phyloP scores from a whole-genome alignment of 768 basidiomycete species.

The Cyclocybe aegerita region DNA sequence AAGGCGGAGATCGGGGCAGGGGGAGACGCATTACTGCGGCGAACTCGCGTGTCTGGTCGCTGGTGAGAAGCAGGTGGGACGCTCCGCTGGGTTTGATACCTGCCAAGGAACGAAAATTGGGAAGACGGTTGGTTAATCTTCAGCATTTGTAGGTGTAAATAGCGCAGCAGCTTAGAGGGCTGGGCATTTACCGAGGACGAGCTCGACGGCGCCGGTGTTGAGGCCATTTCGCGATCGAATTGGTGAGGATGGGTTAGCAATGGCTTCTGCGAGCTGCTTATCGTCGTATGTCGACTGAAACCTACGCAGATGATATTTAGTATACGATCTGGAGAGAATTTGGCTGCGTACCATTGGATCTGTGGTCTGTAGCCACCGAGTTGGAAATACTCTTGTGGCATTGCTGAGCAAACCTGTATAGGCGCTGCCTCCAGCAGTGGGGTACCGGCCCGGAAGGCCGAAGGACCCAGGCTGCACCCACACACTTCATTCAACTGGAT shows the following conservation, averaged over 20 bases:
- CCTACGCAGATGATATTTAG: conserved; percentile 2
- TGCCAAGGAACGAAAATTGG: conserved; percentile 12
- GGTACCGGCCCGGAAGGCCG: background rate
- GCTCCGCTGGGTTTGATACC: conserved; percentile 44
- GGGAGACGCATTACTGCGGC: conserved; percentile 1
- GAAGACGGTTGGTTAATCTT: too few relatives aligned
- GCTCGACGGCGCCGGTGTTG: conserved; percentile 28
- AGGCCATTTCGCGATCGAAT: conserved; percentile 21
- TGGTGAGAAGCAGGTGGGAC: conserved; percentile 43
- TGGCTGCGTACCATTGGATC: conserved; percentile 19
- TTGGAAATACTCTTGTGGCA: conserved; percentile 20
- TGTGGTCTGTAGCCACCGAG: conserved; percentile 24
- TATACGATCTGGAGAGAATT: background rate
- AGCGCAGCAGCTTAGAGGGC: too few relatives aligned
- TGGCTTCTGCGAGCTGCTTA: conserved; percentile 26
- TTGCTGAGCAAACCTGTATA: background rate
- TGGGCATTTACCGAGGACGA: conserved; percentile 38
- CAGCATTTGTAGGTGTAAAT: too few relatives aligned
- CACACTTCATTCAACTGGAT: too few relatives aligned
- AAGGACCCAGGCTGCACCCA: background rate
- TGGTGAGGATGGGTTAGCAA: conserved; percentile 27
- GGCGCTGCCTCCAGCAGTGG: too few relatives aligned
- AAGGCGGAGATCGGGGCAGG: conserved; percentile 10
- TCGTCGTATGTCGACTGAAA: conserved; percentile 29
- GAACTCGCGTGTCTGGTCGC: conserved; percentile 5